Evolutionary conservation across 192 early-diverging fungal species (phyloP), one percentile per base, ranked within the genome.

Genomic region (Coemansia pectinata): DNA sequence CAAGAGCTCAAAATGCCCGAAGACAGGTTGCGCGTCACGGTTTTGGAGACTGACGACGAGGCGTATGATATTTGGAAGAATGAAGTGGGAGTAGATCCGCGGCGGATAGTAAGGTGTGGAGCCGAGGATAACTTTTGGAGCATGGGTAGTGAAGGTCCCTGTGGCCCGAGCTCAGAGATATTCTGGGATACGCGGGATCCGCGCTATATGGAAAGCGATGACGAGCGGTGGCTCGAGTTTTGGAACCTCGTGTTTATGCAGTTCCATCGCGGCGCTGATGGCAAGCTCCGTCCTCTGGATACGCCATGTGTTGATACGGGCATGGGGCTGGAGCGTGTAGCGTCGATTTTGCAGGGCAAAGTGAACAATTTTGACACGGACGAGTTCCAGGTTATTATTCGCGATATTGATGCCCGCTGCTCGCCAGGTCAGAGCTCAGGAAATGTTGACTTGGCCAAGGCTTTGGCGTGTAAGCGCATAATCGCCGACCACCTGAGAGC

Each of bases 161-260:
- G 97, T 71, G 97, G 97, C 36, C 97, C 96, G 62, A 95, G 97
- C 85, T 92, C 92, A 40, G 97, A 99, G 86, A 92, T 99, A 68
- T 96, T 98, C 78, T 99, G 90, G 81, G 97, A 99, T 85, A 92
- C 95, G 38, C 94, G 92, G 72, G 95, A 95, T 40, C 86, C 90
- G 11, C 92, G 96, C 41, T 87, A 97, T 74, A 90, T 92, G 29
- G 69, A 91, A 40, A 80, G 87, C 69, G 94, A 98, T 78, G 94
- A 96, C 78, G 95, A 95, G 63, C 90, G 95, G 67, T 95, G 97
- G 52, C 84, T 99, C 39, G 97, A 99, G 85, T 95, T 99, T 75
- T 99, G 97, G 97, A 99, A 99, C 81, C 76, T 99, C 9, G 97
- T 99, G 55, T 99, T 99, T 73, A 99, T 99, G 91, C 93, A 98